Evolutionary conservation across 176 grass and related monocot species (phyloP), one percentile per base, ranked within the genome.

Genomic region (Zoysia japonica): DNA sequence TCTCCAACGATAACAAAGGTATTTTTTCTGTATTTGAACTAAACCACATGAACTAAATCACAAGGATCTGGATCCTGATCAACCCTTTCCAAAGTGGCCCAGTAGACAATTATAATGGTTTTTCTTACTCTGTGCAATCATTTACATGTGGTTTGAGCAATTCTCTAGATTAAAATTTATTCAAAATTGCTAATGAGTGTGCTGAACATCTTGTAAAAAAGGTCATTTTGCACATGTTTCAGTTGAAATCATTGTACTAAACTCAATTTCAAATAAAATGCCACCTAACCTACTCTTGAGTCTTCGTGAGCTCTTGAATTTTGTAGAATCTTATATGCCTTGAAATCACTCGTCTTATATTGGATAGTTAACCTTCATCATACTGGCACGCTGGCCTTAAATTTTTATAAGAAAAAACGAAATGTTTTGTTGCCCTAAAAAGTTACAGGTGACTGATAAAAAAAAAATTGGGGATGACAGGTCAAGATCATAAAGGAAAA

Each of bases 1-100:
- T 99, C 90, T 10, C 86, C 96, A n/a, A 91, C 90, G 46, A 95
- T 95, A 67, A 99, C 88, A 59, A 95, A 95, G 92, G 96, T 99
- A 93, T 28, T 14, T 35, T 80, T 79, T 63, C 10, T 84, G 43
- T 47, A 17, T 77, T 65, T 77, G 20, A 63, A 62, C 10, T 52
- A 12, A 52, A 52, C n/a, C 47, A 62, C 64, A 40, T 40, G 49
- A 52, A 52, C n/a, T 61, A 62, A 77, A 40, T 40, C 60, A 14
- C 65, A 50, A 50, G 35, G 60, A 40, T 64, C 49, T 13, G 0
- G 35, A 78, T 41, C 15, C 35, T 50, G 17, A 41, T 1, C 3
- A 5, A 62, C 73, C 60, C 28, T 62, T 37, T 37, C 28, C 36
- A 54, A 11, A 54, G 2, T 2, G 4, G 14, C 11, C 13, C 7